Base-by-base conservation (phyloP, 768 basidiomycete genomes). In the Macrolepiota dolichaula region DNA sequence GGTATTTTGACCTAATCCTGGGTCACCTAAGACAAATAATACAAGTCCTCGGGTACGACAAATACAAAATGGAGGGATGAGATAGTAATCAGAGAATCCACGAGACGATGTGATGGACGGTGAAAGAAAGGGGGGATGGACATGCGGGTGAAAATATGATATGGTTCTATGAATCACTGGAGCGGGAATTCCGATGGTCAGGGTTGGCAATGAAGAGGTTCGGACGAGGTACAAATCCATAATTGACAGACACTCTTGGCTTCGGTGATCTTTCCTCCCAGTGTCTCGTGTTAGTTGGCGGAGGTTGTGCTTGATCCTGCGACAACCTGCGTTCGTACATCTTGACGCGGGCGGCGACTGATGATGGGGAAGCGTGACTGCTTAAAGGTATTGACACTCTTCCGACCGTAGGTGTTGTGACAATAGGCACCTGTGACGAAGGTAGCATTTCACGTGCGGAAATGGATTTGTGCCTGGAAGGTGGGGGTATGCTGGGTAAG, bases 171-270 rank as follows among this genome's bases (percentile, higher is more conserved):
- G 47, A 62, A 1, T 60, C 64, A 51, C 52, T 37, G 15, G 59
- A 61, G 40, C 27, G 40, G 7, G 53, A 61, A 37, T 27, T 55
- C 13, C 72, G 67, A 56, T 74, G 67, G 67, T 88, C 86, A 17
- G 91, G 90, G 72, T 93, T 92, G 24, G 88, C 88, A 55, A 93
- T 79, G 65, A 84, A 92, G 32, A 93, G 76, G 63, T 84, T 83
- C 19, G 82, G 73, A 62, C 82, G 80, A 24, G 85, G 84, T 37
- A 80, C 85, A 36, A 92, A 78, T 12, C 89, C 89, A 69, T 92
- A 92, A 27, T 81, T 78, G 38, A 85, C 76, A 46, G 70, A 71
- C 13, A 68, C 67, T 55, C 74, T 72, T 55, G 74, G 72, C 62
- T 74, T 51, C 74, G 68, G 60, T 72, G 58, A 51, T 50, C 55